A percentile compares a stretch with the other conserved stretches of the same genome.
These are phyloP conservation scores for Zygosaccharomyces pseudorouxii DNA, from an alignment of 805 yeast species.

Conservation along the genomic window DNA sequence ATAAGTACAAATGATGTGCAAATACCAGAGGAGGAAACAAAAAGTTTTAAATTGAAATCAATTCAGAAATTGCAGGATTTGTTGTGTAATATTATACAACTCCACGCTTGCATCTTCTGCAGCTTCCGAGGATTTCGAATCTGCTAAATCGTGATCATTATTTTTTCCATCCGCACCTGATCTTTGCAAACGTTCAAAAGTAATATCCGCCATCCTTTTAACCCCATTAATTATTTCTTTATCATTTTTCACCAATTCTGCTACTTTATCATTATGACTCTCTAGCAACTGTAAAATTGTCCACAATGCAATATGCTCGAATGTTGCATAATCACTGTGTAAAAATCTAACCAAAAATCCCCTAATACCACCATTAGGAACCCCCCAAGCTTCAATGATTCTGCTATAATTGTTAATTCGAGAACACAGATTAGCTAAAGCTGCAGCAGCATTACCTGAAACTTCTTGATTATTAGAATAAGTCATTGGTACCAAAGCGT, in stretches of 20 bases:
- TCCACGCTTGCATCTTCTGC: constrained; percentile 61
- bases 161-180: constrained; percentile 23
- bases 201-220: constrained; percentile 41
- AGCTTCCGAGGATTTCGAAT: constrained; percentile 36
- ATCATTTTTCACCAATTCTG: constrained; percentile 50
- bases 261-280: constrained; percentile 64
- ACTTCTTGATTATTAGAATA: constrained; percentile 86
- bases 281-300: constrained; percentile 89
- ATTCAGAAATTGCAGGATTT: constrained; percentile 49
- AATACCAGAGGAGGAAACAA: neutral
- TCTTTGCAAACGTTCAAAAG: constrained; percentile 31
- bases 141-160: constrained; percentile 21
- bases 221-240: constrained; percentile 51
- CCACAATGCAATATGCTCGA: constrained; percentile 98
- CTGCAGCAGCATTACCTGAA: constrained; percentile 98
- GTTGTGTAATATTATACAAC: constrained; percentile 61
- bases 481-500: constrained; percentile 88
- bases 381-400: constrained; percentile 72
- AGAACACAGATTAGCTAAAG: constrained; percentile 91
- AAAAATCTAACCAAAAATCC: constrained; percentile 80
- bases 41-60: constrained; percentile 8
- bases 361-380: constrained; percentile 77
- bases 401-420: constrained; percentile 79
- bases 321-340: constrained; percentile 81
- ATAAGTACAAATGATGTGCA: neutral